These are phyloP conservation scores for Leishmania aethiopica DNA, from an alignment of 208 protist species.

Conservation along the genomic window DNA sequence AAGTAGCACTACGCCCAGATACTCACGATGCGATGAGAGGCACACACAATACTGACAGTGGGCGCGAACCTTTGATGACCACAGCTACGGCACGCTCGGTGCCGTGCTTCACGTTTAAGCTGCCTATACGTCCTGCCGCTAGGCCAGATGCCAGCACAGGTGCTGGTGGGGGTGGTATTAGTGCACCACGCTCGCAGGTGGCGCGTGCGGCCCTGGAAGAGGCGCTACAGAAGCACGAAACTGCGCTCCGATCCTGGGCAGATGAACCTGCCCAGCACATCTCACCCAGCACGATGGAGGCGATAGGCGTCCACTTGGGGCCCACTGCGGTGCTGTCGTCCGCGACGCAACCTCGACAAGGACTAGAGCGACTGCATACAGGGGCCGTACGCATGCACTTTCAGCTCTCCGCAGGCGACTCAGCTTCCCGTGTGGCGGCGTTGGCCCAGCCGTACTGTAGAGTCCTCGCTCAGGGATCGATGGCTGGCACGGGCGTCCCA, in stretches of 20 bases:
- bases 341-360: neutral
- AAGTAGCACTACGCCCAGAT: neutral
- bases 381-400: neutral
- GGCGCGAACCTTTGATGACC: too few species aligned
- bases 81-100: neutral
- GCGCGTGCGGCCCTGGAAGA: constrained; percentile 10
- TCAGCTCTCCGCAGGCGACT: neutral
- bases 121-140: neutral
- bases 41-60: too few species aligned
- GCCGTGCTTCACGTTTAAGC: constrained; percentile 26
- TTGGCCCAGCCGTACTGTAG: constrained; percentile 13
- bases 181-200: neutral
- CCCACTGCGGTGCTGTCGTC: neutral
- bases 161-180: neutral
- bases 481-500: constrained; percentile 19
- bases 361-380: neutral
- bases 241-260: constrained; percentile 27
- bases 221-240: constrained; percentile 26
- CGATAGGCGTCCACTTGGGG: neutral
- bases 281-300: neutral
- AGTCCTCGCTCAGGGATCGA: constrained; percentile 16
- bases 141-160: neutral
- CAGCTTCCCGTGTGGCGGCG: neutral
- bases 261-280: constrained; percentile 13
- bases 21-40: neutral